These are phyloP conservation scores for Chamaecyparis obtusa DNA, from an alignment of 75 land plant genomes.

Conservation along the genomic window DNA sequence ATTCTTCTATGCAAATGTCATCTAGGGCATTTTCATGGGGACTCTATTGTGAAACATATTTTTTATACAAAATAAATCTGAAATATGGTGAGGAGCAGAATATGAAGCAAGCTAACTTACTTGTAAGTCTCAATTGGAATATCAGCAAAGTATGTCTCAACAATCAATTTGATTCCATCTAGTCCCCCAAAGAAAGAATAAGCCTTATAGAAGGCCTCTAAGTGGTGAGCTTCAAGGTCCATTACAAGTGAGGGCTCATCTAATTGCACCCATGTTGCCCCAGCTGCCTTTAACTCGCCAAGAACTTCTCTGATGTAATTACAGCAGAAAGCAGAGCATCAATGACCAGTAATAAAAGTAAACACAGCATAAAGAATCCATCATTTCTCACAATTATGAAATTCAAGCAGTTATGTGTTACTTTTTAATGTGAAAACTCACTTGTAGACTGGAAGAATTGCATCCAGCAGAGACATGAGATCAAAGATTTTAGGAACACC, in stretches of 20 bases:
- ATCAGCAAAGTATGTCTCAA: conserved; percentile 60
- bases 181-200: conserved; percentile 27
- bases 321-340: background rate
- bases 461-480: conserved; percentile 22
- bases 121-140: conserved; percentile 43
- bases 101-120: conserved; percentile 12
- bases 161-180: conserved; percentile 27
- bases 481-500: conserved; percentile 28
- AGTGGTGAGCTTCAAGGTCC: conserved; percentile 42
- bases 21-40: background rate
- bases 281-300: conserved; percentile 46
- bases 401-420: background rate
- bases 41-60: background rate
- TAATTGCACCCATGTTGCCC: conserved; percentile 56
- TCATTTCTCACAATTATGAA: background rate
- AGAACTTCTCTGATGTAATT: conserved; percentile 42
- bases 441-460: conserved; percentile 40
- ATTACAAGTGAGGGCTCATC: conserved; percentile 55
- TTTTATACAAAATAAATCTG: background rate
- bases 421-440: conserved; percentile 10
- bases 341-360: background rate
- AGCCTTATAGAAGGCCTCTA: conserved; percentile 32
- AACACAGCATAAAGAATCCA: background rate
- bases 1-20: background rate
- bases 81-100: background rate